A percentile compares a stretch with the other conserved stretches of the same genome.
Conservation (phyloP, 495 filamentous ascomycete genomes). For the Elasticomyces elasticus region DNA sequence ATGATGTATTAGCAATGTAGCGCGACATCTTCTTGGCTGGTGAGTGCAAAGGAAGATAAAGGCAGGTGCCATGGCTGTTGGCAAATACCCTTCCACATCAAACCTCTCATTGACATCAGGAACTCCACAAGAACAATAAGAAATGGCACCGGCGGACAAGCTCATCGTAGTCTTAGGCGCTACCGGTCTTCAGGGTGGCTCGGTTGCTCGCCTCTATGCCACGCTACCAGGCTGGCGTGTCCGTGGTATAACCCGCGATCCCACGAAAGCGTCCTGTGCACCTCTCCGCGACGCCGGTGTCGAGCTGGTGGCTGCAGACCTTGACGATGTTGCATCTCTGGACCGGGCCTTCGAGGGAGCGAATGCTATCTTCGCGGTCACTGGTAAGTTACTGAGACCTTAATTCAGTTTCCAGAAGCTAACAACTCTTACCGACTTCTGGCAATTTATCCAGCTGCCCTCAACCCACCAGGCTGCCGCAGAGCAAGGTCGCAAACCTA, state of each 20-base stretch:
- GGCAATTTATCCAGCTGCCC: constrained; percentile 28
- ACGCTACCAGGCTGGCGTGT: constrained; percentile 22
- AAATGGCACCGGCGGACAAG: constrained; percentile 26
- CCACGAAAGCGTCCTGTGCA: constrained; percentile 30
- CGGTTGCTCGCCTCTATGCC: constrained; percentile 24
- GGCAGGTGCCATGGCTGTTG: no score
- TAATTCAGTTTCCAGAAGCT: no score
- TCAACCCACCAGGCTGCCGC: constrained; percentile 19
- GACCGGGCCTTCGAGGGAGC: constrained; percentile 38
- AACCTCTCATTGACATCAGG: no score
- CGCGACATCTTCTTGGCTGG: no score
- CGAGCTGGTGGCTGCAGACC: constrained; percentile 40
- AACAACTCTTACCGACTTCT: no score
- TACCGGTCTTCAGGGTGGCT: constrained; percentile 38
- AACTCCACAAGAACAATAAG: no score
- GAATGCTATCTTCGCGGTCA: constrained; percentile 43
- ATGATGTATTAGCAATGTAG: no score
- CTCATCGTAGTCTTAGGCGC: constrained; percentile 40
- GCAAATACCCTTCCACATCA: background rate
- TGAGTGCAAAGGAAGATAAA: no score
- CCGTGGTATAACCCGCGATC: constrained; percentile 28
- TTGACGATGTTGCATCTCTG: constrained; percentile 37
- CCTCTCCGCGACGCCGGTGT: constrained; percentile 36
- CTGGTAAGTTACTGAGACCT: no score
- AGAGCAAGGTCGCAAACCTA: constrained; percentile 27